phyloP scores from a whole-genome alignment of 192 early-diverging fungal species.

The Allomyces macrogynus region DNA sequence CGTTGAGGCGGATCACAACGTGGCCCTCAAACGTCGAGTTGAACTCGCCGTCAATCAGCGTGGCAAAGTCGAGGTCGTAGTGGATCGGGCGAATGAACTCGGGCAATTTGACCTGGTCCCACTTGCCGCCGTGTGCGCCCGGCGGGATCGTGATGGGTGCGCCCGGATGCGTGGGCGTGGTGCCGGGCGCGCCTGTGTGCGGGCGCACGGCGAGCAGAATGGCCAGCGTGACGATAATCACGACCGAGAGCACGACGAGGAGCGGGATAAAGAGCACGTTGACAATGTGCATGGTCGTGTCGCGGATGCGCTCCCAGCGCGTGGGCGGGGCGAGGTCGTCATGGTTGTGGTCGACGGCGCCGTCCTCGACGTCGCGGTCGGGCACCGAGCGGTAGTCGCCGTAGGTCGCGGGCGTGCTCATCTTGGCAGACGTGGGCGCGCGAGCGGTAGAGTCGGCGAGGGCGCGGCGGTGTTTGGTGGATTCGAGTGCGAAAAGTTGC shows the following conservation, averaged over 20 bases:
- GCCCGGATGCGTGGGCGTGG: background rate
- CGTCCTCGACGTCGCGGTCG: background rate
- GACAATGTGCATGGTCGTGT: background rate
- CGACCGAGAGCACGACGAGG: background rate
- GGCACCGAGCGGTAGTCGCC: too few relatives aligned
- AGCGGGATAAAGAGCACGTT: background rate
- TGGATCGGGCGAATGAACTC: background rate
- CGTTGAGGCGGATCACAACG: background rate
- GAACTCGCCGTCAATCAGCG: background rate
- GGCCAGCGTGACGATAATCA: background rate
- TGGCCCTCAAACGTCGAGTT: background rate
- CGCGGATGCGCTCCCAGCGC: background rate
- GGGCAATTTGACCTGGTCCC: background rate
- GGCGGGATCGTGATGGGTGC: background rate
- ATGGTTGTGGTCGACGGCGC: background rate
- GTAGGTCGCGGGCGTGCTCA: too few relatives aligned
- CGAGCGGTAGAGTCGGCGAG: too few relatives aligned
- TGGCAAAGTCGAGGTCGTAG: background rate
- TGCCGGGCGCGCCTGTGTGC: background rate
- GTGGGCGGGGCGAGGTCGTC: background rate
- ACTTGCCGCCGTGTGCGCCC: background rate
- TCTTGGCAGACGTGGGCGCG: too few relatives aligned
- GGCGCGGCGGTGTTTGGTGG: too few relatives aligned
- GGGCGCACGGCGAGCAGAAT: background rate
- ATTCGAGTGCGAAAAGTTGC: too few relatives aligned